These are phyloP conservation scores for Westerdykella ornata DNA, from an alignment of 2,329 filamentous ascomycete genomes.

Conservation along the genomic window DNA sequence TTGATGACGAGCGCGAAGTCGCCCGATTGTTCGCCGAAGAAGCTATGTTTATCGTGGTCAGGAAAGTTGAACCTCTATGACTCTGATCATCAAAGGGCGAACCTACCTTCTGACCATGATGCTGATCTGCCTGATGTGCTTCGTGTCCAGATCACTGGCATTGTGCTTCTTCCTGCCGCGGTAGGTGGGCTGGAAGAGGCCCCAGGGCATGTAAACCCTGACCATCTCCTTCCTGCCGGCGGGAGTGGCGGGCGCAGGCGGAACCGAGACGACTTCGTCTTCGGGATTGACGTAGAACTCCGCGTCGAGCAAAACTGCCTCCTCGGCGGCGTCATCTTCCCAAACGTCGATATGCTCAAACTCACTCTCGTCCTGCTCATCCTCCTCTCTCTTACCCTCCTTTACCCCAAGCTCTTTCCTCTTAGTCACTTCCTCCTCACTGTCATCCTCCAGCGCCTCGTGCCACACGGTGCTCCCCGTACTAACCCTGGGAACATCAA, in stretches of 20 bases:
- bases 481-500: slow-evolving; percentile 28
- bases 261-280: background rate
- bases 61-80: slow-evolving; percentile 3
- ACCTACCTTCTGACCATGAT: slow-evolving; percentile 75
- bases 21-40: slow-evolving; percentile 68
- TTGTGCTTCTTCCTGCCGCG: slow-evolving; percentile 60
- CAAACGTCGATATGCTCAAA: no score
- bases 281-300: background rate
- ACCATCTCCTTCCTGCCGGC: slow-evolving; percentile 10
- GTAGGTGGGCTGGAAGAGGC: slow-evolving; percentile 63
- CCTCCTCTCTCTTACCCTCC: slow-evolving; percentile 53
- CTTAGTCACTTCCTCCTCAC: slow-evolving; percentile 41
- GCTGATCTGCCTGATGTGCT: slow-evolving; percentile 58
- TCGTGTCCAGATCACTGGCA: slow-evolving; percentile 53
- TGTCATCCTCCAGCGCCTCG: slow-evolving; percentile 9
- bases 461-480: slow-evolving; percentile 11
- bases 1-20: slow-evolving; percentile 54
- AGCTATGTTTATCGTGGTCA: slow-evolving; percentile 46
- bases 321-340: no score
- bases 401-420: slow-evolving; percentile 46
- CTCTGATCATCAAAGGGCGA: background rate
- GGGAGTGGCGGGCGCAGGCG: background rate
- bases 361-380: slow-evolving; percentile 47
- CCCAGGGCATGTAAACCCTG: slow-evolving; percentile 56
- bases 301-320: no score